Percentiles rank a stretch among this genome's conserved stretches.
Evolutionary conservation across 2,329 filamentous ascomycete species (phyloP).

Genomic region (Talaromyces amestolkiae): DNA sequence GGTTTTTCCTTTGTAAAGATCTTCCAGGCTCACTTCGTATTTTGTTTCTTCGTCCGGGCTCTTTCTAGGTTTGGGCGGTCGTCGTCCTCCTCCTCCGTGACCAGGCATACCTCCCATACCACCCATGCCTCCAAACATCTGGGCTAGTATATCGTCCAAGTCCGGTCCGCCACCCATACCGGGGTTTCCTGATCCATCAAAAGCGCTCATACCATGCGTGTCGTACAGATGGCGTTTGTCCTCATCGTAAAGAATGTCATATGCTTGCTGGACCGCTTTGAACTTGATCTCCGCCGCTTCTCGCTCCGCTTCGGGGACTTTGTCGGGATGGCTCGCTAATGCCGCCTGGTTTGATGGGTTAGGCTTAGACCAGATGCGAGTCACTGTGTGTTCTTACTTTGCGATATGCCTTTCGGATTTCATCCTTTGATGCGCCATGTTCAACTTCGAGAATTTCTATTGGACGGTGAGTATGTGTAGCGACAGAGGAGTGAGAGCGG

Average conservation of each 20-base stretch:
- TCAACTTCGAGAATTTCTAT: constrained; percentile 76
- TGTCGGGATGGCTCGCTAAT: constrained; percentile 88
- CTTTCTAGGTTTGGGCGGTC: constrained; percentile 52
- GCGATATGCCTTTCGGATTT: constrained; percentile 94
- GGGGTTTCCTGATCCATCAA: constrained; percentile 71
- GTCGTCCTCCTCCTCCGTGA: constrained; percentile 42
- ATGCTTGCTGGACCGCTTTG: constrained; percentile 89
- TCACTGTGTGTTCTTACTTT: constrained; percentile 58
- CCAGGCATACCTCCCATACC: constrained; percentile 40
- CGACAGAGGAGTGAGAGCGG: background rate
- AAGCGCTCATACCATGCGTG: constrained; percentile 90
- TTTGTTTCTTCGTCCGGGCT: constrained; percentile 84
- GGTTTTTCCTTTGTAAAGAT: constrained; percentile 97
- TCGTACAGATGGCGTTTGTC: constrained; percentile 92
- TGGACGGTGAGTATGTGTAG: background rate
- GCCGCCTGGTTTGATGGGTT: constrained; percentile 62
- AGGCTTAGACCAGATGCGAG: background rate
- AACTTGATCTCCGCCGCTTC: constrained; percentile 85
- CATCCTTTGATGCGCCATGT: constrained; percentile 67
- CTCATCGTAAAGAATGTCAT: constrained; percentile 96
- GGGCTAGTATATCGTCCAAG: constrained; percentile 85
- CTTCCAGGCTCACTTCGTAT: constrained; percentile 87
- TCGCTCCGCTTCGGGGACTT: constrained; percentile 82
- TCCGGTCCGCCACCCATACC: constrained; percentile 64
- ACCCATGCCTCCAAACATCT: constrained; percentile 66